These are phyloP conservation scores for Lentinus polychrous DNA, from an alignment of 1,284 basidiomycete species.

Conservation along the genomic window DNA sequence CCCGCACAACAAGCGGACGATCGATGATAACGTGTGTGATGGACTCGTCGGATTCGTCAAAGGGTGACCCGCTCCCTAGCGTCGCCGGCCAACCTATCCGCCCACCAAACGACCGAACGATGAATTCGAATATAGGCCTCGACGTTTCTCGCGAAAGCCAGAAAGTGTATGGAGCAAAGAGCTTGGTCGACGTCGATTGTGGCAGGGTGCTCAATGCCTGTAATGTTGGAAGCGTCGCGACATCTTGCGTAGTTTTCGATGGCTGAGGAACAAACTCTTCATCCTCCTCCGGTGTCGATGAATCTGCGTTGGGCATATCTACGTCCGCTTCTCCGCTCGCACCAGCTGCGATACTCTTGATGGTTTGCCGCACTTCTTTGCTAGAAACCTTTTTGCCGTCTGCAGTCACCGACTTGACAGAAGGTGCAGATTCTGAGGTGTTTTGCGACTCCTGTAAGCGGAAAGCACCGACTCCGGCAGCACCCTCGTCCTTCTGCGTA, in stretches of 20 bases:
- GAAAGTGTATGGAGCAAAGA: slow-evolving; percentile 89
- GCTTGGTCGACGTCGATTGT: slow-evolving; percentile 42
- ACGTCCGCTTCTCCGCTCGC: slow-evolving; percentile 29
- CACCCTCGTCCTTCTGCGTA: slow-evolving; percentile 76
- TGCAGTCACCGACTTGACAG: slow-evolving; percentile 39
- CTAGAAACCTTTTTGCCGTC: slow-evolving; percentile 55
- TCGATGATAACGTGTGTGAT: slow-evolving; percentile 98
- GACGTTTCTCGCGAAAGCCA: slow-evolving; percentile 95
- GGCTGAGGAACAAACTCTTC: slow-evolving; percentile 69
- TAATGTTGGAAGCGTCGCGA: slow-evolving; percentile 69
- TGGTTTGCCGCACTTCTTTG: slow-evolving; percentile 69
- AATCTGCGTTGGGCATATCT: slow-evolving; percentile 31
- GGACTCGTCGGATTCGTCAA: slow-evolving; percentile 64
- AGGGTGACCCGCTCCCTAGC: slow-evolving; percentile 79
- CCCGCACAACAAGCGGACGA: slow-evolving; percentile 58
- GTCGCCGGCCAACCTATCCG: slow-evolving; percentile 86
- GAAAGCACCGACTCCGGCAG: slow-evolving; percentile 89
- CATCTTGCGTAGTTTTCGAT: slow-evolving; percentile 52
- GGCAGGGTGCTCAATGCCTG: slow-evolving; percentile 63
- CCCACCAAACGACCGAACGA: slow-evolving; percentile 89
- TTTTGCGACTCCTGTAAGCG: slow-evolving; percentile 56
- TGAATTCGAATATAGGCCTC: slow-evolving; percentile 90
- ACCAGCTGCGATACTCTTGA: slow-evolving; percentile 49
- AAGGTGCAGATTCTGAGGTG: slow-evolving; percentile 24
- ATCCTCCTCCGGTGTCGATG: slow-evolving; percentile 34